Evolutionary conservation across 1,139 yeast genomes (phyloP), one percentile per base, ranked within the genome.

Genomic region (Candida frijolesensis): DNA sequence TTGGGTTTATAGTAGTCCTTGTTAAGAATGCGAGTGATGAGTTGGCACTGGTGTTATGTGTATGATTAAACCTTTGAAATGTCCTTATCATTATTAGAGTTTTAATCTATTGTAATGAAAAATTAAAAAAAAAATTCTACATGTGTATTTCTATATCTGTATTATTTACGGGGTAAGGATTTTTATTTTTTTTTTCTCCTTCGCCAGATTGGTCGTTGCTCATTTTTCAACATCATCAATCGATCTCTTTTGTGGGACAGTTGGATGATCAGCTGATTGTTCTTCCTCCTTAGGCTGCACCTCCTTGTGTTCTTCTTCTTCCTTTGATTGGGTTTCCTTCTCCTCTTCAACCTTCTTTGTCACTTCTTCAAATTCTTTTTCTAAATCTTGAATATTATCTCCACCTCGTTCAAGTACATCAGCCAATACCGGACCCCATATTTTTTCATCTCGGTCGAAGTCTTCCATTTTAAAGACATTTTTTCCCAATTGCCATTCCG

Each of bases 401-500:
- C 66, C 61, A 0, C 78, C 78, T 3, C 57, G 48, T 2, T 71
- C 71, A 33, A 77, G 64, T 2, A 86, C 89, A 45, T 73, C 66
- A 53, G 70, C 67, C 58, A 88, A 70, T 0, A 84, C 89, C 3
- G 77, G 76, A 1, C 83, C 85, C 97, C 97, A 90, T 1, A 84
- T 74, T 42, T 76, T 76, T 50, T 82, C 84, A 48, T 78, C 79
- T 32, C 78, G 71, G 2, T 81, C 76, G 59, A 91, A 86, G 62
- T 88, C 94, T 43, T 76, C 79, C 34, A 87, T 54, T 33, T 77
- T 79, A 63, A 94, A 86, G 2, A 85, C 92, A 61, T 87, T 87
- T 55, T 81, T 80, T 1, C 80, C 84, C 49, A 92, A 67, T 41
- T 80, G 82, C 96, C 97, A 94, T 43, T 87, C 87, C 1, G 91